phyloP scores from a whole-genome alignment of 768 basidiomycete genomes.

The Suillus bovinus region DNA sequence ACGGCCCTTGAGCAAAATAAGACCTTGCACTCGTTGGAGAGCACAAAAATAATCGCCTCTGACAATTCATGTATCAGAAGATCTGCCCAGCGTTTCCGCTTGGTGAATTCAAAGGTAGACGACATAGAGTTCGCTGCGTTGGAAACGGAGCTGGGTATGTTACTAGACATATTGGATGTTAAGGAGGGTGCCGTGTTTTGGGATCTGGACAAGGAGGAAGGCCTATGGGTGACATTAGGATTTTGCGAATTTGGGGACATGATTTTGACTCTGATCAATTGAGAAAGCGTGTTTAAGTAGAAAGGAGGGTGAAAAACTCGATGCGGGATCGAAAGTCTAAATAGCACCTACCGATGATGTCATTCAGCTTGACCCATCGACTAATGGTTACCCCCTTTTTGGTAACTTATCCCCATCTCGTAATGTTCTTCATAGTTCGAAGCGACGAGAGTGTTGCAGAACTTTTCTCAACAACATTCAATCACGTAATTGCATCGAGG shows the following conservation, averaged over 20 bases:
- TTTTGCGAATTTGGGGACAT: constrained; percentile 21
- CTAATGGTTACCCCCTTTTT: background rate
- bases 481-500: no score
- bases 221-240: background rate
- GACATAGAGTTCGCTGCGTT: background rate
- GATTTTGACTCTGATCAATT: constrained; percentile 10
- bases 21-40: constrained; percentile 62
- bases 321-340: background rate
- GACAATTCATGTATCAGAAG: constrained; percentile 74
- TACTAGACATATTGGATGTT: constrained; percentile 1
- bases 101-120: constrained; percentile 76
- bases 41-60: constrained; percentile 68
- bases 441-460: no score
- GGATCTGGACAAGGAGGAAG: background rate
- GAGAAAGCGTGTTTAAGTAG: no score
- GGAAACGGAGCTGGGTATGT: background rate
- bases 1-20: constrained; percentile 71
- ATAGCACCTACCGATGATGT: constrained; percentile 8
- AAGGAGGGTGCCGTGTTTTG: background rate
- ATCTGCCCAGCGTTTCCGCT: constrained; percentile 86
- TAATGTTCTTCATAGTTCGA: no score
- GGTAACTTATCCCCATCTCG: background rate
- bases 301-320: background rate
- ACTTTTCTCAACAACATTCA: no score
- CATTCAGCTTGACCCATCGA: background rate